These are phyloP conservation scores for Yarrowia sp. DNA, from an alignment of 805 yeast species.

Conservation along the genomic window DNA sequence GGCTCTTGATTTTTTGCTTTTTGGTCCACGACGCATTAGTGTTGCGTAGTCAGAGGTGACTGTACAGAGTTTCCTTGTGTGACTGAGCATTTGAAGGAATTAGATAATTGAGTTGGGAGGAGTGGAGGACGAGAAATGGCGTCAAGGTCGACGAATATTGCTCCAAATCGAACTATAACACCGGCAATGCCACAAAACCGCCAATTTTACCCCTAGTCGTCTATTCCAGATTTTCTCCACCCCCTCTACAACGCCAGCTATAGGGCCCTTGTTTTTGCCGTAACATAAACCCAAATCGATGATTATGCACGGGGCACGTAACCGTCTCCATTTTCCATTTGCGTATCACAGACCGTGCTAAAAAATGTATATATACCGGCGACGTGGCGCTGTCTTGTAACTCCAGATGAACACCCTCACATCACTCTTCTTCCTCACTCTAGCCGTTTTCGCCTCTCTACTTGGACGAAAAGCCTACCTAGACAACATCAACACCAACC, in stretches of 20 bases:
- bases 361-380: constrained; percentile 6
- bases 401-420: constrained; percentile 11
- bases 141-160: neutral
- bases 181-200: neutral
- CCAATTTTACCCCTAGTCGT: neutral
- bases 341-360: neutral
- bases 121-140: neutral
- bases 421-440: constrained; percentile 22
- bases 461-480: constrained; percentile 6
- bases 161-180: neutral
- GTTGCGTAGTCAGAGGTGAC: constrained; percentile 1
- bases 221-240: no score
- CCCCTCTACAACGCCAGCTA: neutral
- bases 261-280: neutral
- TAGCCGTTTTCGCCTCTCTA: constrained; percentile 13
- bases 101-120: constrained; percentile 12
- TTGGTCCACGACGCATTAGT: neutral
- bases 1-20: neutral
- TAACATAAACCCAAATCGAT: neutral
- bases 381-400: neutral
- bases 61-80: constrained; percentile 9
- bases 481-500: neutral
- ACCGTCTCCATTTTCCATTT: neutral
- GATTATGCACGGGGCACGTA: constrained; percentile 15
- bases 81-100: constrained; percentile 27